Percentiles rank a stretch among this genome's conserved stretches.
Conservation (phyloP, 305 asterid genomes). For the Ilex paraguariensis region DNA sequence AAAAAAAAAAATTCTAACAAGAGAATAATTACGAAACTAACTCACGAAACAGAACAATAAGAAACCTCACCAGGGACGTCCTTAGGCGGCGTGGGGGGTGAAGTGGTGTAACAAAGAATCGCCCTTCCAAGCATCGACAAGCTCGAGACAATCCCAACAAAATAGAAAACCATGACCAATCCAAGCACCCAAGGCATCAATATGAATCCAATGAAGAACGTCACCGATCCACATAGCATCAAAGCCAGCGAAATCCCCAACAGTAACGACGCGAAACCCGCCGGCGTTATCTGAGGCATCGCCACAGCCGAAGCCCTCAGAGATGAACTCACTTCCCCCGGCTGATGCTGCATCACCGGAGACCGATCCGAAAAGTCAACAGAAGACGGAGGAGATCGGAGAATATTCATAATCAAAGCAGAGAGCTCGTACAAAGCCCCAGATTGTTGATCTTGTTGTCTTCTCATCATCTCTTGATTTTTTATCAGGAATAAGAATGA, state of each 20-base stretch:
- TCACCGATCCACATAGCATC: slow-evolving; percentile 88
- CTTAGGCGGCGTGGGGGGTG: slow-evolving; percentile 44
- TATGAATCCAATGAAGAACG: slow-evolving; percentile 80
- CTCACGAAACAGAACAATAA: background rate
- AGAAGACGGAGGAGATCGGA: slow-evolving; percentile 51
- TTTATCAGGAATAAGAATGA: background rate
- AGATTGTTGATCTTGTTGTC: slow-evolving; percentile 53
- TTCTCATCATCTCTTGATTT: slow-evolving; percentile 41
- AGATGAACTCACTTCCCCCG: background rate
- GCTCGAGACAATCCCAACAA: slow-evolving; percentile 70
- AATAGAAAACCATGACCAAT: slow-evolving; percentile 55
- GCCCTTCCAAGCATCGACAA: slow-evolving; percentile 79
- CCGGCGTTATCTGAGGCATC: slow-evolving; percentile 63
- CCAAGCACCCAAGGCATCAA: slow-evolving; percentile 97
- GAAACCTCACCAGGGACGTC: slow-evolving; percentile 48
- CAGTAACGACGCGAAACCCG: slow-evolving; percentile 70
- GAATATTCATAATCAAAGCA: slow-evolving; percentile 44
- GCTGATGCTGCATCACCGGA: slow-evolving; percentile 14
- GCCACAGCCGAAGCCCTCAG: slow-evolving; percentile 26
- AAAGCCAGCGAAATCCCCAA: slow-evolving; percentile 66
- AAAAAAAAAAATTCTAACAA: background rate
- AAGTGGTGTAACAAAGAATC: slow-evolving; percentile 35
- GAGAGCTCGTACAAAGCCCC: slow-evolving; percentile 65
- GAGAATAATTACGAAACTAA: background rate
- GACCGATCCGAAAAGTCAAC: slow-evolving; percentile 40